Conservation (phyloP, 2,329 filamentous ascomycete genomes). For the Stachybotrys chartarum region DNA sequence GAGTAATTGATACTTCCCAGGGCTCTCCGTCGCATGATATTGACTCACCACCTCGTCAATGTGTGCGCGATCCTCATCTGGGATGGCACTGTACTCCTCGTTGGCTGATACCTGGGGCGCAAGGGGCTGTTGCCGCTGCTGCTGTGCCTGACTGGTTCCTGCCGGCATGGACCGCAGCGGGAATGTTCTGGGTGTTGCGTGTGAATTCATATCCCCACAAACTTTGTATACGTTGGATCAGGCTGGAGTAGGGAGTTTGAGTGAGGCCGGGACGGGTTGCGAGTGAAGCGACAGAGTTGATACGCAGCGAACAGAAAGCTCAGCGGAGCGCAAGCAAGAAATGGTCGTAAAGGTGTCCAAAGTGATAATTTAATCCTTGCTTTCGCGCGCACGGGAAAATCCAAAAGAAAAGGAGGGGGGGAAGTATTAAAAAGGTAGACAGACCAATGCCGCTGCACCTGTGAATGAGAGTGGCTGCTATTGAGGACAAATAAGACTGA, state of each 20-base stretch:
- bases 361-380: background rate
- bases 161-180: conserved; percentile 24
- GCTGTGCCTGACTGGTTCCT: conserved; percentile 21
- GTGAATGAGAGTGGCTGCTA: background rate
- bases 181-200: conserved; percentile 29
- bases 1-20: too few relatives aligned
- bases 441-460: background rate
- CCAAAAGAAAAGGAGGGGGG: background rate
- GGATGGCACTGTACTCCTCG: conserved; percentile 43
- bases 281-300: too few relatives aligned
- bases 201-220: conserved; percentile 23
- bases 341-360: background rate
- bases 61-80: conserved; percentile 86
- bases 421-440: background rate
- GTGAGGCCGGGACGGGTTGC: background rate
- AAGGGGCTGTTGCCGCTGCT: conserved; percentile 20
- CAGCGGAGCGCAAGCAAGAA: background rate
- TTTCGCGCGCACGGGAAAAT: background rate
- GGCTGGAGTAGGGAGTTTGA: background rate
- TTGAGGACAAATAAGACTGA: background rate
- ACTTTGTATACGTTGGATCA: background rate
- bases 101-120: conserved; percentile 26
- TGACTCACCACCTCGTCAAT: conserved; percentile 81
- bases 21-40: background rate
- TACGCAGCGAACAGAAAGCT: background rate